These are phyloP conservation scores for Sarocladium strictum DNA, from an alignment of 2,329 filamentous ascomycete genomes.

Conservation along the genomic window DNA sequence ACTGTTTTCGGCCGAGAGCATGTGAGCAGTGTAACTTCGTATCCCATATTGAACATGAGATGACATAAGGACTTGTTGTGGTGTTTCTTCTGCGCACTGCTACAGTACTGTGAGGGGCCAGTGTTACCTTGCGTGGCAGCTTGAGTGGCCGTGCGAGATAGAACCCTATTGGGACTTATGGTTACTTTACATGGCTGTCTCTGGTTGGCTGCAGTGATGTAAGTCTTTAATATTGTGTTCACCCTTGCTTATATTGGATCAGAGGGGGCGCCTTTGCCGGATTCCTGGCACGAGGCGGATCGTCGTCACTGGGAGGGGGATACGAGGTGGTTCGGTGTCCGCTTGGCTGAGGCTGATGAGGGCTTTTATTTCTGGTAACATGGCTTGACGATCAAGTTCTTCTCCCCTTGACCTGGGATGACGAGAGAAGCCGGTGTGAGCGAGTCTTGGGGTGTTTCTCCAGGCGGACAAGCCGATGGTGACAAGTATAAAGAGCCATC, in stretches of 20 bases:
- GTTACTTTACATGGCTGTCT: no score
- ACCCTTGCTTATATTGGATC: no score
- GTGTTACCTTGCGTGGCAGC: no score
- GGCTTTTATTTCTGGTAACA: background rate
- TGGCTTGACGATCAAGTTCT: background rate
- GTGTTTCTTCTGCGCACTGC: background rate
- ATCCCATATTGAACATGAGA: background rate
- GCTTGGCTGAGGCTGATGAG: background rate
- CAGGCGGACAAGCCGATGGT: background rate
- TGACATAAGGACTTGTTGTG: background rate
- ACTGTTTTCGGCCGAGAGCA: background rate
- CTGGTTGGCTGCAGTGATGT: no score
- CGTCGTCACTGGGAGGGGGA: background rate
- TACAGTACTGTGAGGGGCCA: no score
- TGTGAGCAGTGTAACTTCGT: conserved; percentile 5
- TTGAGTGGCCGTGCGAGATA: no score
- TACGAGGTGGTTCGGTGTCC: background rate
- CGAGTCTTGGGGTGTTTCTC: background rate
- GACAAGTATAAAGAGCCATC: background rate
- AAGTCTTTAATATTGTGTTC: no score
- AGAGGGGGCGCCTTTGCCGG: no score
- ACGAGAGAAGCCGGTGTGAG: background rate
- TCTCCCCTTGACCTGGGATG: background rate
- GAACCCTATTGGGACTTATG: no score
- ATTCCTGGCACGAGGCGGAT: no score